Evolutionary conservation across 2,329 filamentous ascomycete species (phyloP), one percentile per base, ranked within the genome.

Genomic region (Fusarium sp.): DNA sequence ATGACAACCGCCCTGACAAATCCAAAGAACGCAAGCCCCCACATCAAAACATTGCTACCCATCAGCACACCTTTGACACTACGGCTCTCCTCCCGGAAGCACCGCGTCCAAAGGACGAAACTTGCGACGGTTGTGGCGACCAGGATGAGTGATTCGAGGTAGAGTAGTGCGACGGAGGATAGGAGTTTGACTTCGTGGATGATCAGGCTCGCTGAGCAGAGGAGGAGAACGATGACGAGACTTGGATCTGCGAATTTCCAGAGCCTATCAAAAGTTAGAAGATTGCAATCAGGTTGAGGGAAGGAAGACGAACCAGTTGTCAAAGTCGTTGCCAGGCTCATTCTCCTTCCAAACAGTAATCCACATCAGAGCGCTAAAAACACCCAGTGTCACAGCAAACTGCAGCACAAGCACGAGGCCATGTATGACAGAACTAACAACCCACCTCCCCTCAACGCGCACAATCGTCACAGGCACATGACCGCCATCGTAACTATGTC

Each of bases 1-100:
- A 79, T 48, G 8, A 75, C 66, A 37, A 65, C 75, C 0, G 75
- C 74, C 21, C 78, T 69, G 44, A 71, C 39, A 31, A 79, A 79
- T 16, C 72, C 77, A 31, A 78, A 65, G 21, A 75, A 31, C 1
- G 70, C 73, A 44, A 74, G 62, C 2, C 73, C 77, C 70, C 75
- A 75, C 51, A 79, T 69, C 41, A 77, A 43, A 9, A 71, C 53
- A n/a, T 71, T 68, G 23, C 76, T 73, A 3, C 76, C 74, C 53
- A 76, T 70, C 37, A 77, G 31, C 6, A 73, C 70, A 6, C 72
- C 73, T 53, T 77, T 76, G 19, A 76, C 62, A 9, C 62, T 31
- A 11, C 66, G 58, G n/a, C 63, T 69, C 21, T 69, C 52, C n/a
- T 73, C 72, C 2, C 68, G 72, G 3, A 77, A 56, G 37, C 68